Conservation (phyloP, 768 basidiomycete genomes). For the Tricholoma bakamatsutake region DNA sequence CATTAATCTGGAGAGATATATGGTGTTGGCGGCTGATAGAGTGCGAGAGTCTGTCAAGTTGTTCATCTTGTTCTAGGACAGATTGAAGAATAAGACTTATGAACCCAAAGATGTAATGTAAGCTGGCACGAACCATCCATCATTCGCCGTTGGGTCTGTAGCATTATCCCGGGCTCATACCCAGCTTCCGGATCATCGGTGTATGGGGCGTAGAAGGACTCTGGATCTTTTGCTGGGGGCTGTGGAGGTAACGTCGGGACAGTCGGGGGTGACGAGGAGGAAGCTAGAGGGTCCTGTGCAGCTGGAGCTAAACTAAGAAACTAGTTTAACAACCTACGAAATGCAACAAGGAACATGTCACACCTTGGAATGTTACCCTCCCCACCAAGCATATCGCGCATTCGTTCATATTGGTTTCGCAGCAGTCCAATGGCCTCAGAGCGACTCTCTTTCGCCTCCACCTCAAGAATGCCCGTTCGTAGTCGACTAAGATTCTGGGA, state of each 20-base stretch:
- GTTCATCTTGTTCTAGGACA: slow-evolving; percentile 75
- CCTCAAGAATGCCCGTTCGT: slow-evolving; percentile 56
- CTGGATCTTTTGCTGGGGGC: slow-evolving; percentile 17
- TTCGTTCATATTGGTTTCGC: slow-evolving; percentile 68
- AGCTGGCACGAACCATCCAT: slow-evolving; percentile 64
- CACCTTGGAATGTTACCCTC: slow-evolving; percentile 52
- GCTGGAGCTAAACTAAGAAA: slow-evolving; percentile 20
- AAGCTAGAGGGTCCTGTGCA: slow-evolving; percentile 14
- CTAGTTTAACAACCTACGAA: slow-evolving; percentile 2
- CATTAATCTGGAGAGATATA: slow-evolving; percentile 85
- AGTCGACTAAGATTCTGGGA: slow-evolving; percentile 65
- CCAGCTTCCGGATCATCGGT: slow-evolving; percentile 57
- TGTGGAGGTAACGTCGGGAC: slow-evolving; percentile 20
- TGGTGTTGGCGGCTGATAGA: slow-evolving; percentile 88
- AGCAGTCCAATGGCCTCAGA: slow-evolving; percentile 50
- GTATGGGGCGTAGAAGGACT: slow-evolving; percentile 50
- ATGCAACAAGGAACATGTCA: slow-evolving; percentile 8
- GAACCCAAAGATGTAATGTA: background rate
- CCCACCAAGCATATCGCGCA: slow-evolving; percentile 74
- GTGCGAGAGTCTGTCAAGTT: slow-evolving; percentile 74
- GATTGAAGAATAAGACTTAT: background rate
- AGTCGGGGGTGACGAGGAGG: slow-evolving; percentile 19
- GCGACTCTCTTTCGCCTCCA: slow-evolving; percentile 47
- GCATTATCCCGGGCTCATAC: slow-evolving; percentile 41
- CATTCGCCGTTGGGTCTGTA: slow-evolving; percentile 69